Evolutionary conservation across 2,329 filamentous ascomycete genomes (phyloP), one percentile per base, ranked within the genome.

Genomic region (Dactylonectria estremocensis): DNA sequence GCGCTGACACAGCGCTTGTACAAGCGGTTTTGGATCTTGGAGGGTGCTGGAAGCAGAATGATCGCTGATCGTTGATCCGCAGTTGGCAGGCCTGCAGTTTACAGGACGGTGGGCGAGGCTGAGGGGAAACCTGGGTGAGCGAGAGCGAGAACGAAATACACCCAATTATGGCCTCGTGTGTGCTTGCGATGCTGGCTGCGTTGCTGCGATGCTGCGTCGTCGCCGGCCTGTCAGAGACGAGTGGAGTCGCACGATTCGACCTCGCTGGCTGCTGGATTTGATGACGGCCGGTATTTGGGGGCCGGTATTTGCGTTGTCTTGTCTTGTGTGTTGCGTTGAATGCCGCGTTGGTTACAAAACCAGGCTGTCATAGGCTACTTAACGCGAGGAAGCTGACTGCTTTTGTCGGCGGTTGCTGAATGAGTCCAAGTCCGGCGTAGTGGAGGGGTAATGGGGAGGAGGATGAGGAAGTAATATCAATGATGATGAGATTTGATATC

Each of bases 101-200:
- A n/a, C 52, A 49, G 60, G 33, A 31, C 8, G 31, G 33, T 24
- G 18, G 48, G n/a, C 64, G 67, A 69, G 69, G 67, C 70, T 72
- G 64, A 65, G 57, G 40, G 57, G 53, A 40, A 40, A 24, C 16
- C n/a, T 52, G 54, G 40, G 50, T 49, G 53, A 37, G 64, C 71
- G 72, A 74, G 66, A 72, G 20, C 72, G 70, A 74, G 64, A 68
- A 59, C 70, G 64, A 72, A 56, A 40, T 48, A 40, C 28, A 52
- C 46, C 58, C 58, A 53, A 57, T 57, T 40, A 50, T 31, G 24
- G 61, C 33, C 49, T 43, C 43, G 61, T 7, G 24, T 28, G 52
- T 53, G 31, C 37, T 13, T 37, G 13, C 9, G 24, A 28, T 28
- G 24, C 24, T 28, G 24, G 24, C 24, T 28, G 24, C 24, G 24